Conservation (phyloP, 164 flowering plant species). For the Stephania japonica region DNA sequence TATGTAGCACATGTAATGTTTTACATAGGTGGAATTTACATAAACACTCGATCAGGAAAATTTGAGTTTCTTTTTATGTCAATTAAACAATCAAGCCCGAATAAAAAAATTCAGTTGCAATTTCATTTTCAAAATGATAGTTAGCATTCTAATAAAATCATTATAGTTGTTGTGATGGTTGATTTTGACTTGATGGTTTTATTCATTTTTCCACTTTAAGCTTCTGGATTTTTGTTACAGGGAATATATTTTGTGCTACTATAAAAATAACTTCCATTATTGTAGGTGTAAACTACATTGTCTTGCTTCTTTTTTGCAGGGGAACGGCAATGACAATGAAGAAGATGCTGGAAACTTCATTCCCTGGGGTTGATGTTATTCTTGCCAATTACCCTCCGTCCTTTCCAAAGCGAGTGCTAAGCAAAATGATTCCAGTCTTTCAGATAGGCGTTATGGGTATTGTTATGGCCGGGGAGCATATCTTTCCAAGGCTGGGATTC, state of each 20-base stretch:
- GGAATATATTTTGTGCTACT: background rate
- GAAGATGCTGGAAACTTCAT: constrained; percentile 68
- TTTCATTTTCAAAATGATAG: too few relatives aligned
- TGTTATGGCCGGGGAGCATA: constrained; percentile 76
- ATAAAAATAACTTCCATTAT: background rate
- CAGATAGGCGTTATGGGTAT: constrained; percentile 68
- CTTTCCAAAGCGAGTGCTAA: constrained; percentile 71
- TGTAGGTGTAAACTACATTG: background rate
- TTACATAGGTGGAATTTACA: too few relatives aligned
- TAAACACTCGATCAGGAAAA: too few relatives aligned
- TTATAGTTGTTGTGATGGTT: background rate
- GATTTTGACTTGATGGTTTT: background rate
- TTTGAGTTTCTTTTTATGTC: too few relatives aligned
- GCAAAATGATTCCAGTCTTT: constrained; percentile 66
- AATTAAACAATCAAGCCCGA: too few relatives aligned
- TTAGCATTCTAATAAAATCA: too few relatives aligned
- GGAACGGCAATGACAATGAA: constrained; percentile 78
- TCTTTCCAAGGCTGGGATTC: constrained; percentile 77
- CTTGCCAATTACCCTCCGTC: constrained; percentile 81
- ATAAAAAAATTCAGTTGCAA: too few relatives aligned
- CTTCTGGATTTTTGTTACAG: background rate
- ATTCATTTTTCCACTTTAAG: background rate
- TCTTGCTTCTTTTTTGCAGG: constrained; percentile 34
- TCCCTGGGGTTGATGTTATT: constrained; percentile 69
- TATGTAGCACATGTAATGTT: too few relatives aligned